A percentile compares a stretch with the other conserved stretches of the same genome.
Evolutionary conservation across 2,329 filamentous ascomycete genomes (phyloP).

Genomic region (Ustulina deusta): DNA sequence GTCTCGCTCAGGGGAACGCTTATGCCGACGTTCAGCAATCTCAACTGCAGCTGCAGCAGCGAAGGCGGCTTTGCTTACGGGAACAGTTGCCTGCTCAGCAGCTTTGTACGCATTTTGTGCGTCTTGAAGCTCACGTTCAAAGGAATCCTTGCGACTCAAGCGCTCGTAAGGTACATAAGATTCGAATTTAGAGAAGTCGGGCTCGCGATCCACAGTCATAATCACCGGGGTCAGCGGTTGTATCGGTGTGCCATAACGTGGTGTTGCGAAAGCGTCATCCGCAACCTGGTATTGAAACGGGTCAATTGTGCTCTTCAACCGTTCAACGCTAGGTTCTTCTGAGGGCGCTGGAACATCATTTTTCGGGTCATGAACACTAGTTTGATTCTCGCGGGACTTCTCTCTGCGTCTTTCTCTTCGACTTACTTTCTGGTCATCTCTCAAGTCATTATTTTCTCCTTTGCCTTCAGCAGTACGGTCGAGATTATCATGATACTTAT

Average conservation of each 20-base stretch:
- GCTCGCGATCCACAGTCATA: conserved; percentile 66
- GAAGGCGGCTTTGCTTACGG: conserved; percentile 61
- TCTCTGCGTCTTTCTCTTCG: conserved; percentile 48
- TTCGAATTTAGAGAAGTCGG: conserved; percentile 57
- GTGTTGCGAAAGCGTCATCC: conserved; percentile 64
- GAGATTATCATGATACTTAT: conserved; percentile 48
- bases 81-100: conserved; percentile 61
- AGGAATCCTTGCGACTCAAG: conserved; percentile 63
- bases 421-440: conserved; percentile 43
- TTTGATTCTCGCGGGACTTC: conserved; percentile 37
- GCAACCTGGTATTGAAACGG: conserved; percentile 70
- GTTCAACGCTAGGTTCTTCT: conserved; percentile 44
- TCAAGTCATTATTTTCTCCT: conserved; percentile 37
- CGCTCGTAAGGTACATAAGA: conserved; percentile 51
- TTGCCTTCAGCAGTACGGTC: conserved; percentile 49
- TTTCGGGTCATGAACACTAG: conserved; percentile 35
- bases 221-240: conserved; percentile 63
- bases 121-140: conserved; percentile 60
- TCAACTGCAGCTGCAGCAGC: conserved; percentile 60
- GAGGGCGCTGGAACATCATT: conserved; percentile 48
- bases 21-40: conserved; percentile 53
- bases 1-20: conserved; percentile 51
- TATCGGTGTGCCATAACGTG: conserved; percentile 54
- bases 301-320: conserved; percentile 57
- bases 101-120: conserved; percentile 60